Base-by-base conservation (phyloP, 2,329 filamentous ascomycete species). In the Fusarium fracticaudum region DNA sequence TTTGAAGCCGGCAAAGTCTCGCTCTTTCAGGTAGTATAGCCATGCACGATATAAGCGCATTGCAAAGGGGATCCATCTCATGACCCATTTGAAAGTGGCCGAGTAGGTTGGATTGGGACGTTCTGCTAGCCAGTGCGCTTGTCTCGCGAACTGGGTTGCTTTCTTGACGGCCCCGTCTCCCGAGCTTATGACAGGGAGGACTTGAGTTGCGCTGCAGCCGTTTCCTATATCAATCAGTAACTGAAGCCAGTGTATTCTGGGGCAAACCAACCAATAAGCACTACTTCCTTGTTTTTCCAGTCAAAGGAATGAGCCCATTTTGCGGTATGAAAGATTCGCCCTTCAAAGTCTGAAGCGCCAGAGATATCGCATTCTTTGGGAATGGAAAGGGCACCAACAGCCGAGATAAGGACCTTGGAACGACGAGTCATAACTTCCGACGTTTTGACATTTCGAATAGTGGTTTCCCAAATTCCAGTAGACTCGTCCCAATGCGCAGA, bases 81-180 rank as follows among this genome's bases (percentile, higher is more conserved):
- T 80, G 3, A 35, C 59, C 74, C 54, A 76, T 37, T 64, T 80
- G 67, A 76, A 81, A 31, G 58, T 44, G 45, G 35, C 5, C 0
- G 78, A 77, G 47, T 79, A 79, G 8, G 47, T 53, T 3, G 74
- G 68, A 17, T 80, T 79, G 13, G 67, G 71, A 2, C 76, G 73
- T 17, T 79, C 72, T 1, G 70, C 41, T 1, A 88, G 79, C 79
- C 85, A 88, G 67, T 88, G 87, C 9, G 86, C 79, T 77, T 87
- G 86, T 14, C 86, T 84, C n/a, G 80, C 83, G 71, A 88, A 87
- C 55, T 88, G 86, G 0, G 82, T 84, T 29, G 87, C 78, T 31
- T 80, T 82, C 26, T 78, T 81, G 15, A 81, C 84, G 9, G 82
- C 70, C 2, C 55, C 51, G 1, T 73, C 68, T 8, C 72, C 73